Base-by-base conservation (phyloP, 108 stramenopile genomes). In the Fragilaria radians region DNA sequence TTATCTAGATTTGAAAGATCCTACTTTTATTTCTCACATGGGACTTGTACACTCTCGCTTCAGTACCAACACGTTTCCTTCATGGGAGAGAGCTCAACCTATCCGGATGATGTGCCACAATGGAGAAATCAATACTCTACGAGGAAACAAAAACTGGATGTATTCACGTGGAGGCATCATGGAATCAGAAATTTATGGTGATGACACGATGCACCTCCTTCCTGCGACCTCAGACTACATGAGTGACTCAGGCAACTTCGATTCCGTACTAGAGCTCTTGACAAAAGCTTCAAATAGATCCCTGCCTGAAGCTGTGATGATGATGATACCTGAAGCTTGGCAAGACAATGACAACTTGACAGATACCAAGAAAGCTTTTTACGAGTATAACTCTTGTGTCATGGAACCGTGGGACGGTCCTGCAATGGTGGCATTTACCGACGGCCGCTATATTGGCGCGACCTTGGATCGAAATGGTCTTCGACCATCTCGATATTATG, bases 351-450 rank as follows among this genome's bases (percentile, higher is more conserved):
- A 80, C 64, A 80, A 87, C 63, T 66, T 98, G 47, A 80, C 89
- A 25, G 85, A 91, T 48, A 64, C 88, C 54, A 96, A 96, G 77
- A 92, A 92, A 58, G 87, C 94, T 25, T 98, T 97, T 64, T 98
- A 97, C 73, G 95, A 98, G 72, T 98, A 96, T 83, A 95, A 98
- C 67, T 93, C 91, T 5, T 91, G 89, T 66, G 72, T 96, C 58
- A 97, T 96, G 97, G 97, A 98, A 82, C 97, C 97, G 24, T 98
- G 97, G 97, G 97, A 98, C 73, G 97, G 97, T 50, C 97, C 97
- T 28, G 97, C 97, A 61, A 95, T 96, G 94, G 95, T 98, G 59
- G 96, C 96, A 59, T 98, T 98, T 63, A 97, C 97, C 7, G 96
- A 98, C 72, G 91, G 91, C 27, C 71, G 89, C 27, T 94, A 90